These are phyloP conservation scores for Edaphochlamys debaryana DNA, from an alignment of 139 green algal species.

Conservation along the genomic window DNA sequence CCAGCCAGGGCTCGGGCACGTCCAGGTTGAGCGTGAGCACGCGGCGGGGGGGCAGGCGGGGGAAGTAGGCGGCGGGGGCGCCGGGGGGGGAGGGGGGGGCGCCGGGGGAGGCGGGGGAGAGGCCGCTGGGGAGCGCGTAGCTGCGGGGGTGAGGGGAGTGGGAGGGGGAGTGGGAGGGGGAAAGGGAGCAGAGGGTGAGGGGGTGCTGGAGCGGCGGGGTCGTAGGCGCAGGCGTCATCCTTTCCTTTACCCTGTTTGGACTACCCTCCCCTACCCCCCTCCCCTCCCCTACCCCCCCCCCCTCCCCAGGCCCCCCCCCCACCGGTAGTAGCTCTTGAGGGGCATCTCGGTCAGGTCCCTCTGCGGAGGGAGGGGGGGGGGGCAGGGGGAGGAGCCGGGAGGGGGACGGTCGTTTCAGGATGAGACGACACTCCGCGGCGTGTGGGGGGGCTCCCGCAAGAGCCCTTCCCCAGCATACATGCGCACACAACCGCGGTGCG, in stretches of 20 bases:
- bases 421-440: too few relatives aligned
- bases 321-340: slow-evolving; percentile 92
- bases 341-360: slow-evolving; percentile 82
- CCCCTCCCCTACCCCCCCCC: background rate
- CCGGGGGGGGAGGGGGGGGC: slow-evolving; percentile 4
- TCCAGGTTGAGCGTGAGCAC: slow-evolving; percentile 94
- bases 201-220: too few relatives aligned
- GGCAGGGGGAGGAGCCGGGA: too few relatives aligned
- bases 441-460: too few relatives aligned
- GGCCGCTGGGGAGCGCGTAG: slow-evolving; percentile 49
- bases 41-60: slow-evolving; percentile 67
- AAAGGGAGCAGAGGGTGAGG: too few relatives aligned
- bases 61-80: slow-evolving; percentile 64
- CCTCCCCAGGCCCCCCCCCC: slow-evolving; percentile 47
- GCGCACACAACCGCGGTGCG: too few relatives aligned
- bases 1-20: slow-evolving; percentile 93
- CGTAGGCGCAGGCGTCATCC: too few relatives aligned
- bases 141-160: slow-evolving; percentile 28
- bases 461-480: too few relatives aligned
- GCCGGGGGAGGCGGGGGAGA: background rate
- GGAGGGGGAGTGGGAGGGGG: too few relatives aligned
- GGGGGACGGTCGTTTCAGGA: too few relatives aligned
- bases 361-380: too few relatives aligned
- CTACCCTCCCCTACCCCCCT: background rate
- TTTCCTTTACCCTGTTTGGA: too few relatives aligned